Evolutionary conservation across 176 grass and related monocot species (phyloP).

Genomic region (Calamus simplicifolius): DNA sequence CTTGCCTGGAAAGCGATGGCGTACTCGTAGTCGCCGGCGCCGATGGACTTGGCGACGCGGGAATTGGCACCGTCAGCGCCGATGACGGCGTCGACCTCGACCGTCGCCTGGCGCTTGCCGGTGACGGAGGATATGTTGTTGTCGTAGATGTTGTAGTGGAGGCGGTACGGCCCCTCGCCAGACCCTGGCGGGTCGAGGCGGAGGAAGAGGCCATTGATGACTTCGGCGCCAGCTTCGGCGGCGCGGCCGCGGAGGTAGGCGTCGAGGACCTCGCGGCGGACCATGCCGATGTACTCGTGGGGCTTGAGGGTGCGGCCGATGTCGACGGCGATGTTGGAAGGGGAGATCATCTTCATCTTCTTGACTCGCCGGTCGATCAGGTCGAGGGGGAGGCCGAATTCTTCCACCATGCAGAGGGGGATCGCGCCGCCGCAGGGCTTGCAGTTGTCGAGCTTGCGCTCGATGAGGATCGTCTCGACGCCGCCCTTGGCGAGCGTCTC

Average conservation of each 20-base stretch:
- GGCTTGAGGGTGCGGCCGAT: conserved; percentile 78
- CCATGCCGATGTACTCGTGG: conserved; percentile 95
- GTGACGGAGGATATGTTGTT: conserved; percentile 27
- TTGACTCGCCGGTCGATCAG: conserved; percentile 76
- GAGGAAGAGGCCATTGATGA: conserved; percentile 93
- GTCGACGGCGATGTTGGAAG: conserved; percentile 94
- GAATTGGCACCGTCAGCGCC: conserved; percentile 98
- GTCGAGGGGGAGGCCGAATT: conserved; percentile 89
- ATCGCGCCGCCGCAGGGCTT: conserved; percentile 97
- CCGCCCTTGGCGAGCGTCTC: conserved; percentile 92
- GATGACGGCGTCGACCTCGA: conserved; percentile 84
- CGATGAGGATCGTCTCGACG: conserved; percentile 88
- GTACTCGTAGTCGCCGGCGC: conserved; percentile 92
- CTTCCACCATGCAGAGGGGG: conserved; percentile 94
- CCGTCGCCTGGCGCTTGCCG: conserved; percentile 51
- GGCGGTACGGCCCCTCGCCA: conserved; percentile 48
- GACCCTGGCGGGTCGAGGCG: conserved; percentile 58
- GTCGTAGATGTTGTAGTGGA: conserved; percentile 82
- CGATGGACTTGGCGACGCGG: conserved; percentile 88
- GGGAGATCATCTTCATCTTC: conserved; percentile 99
- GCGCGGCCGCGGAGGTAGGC: conserved; percentile 67
- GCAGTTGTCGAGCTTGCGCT: conserved; percentile 97
- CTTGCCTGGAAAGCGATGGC: conserved; percentile 78
- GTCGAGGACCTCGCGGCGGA: conserved; percentile 91
- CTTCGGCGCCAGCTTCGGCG: conserved; percentile 48